Evolutionary conservation across 371 early-diverging fungal species (phyloP), one percentile per base, ranked within the genome.

Genomic region (Batkoa obscura): DNA sequence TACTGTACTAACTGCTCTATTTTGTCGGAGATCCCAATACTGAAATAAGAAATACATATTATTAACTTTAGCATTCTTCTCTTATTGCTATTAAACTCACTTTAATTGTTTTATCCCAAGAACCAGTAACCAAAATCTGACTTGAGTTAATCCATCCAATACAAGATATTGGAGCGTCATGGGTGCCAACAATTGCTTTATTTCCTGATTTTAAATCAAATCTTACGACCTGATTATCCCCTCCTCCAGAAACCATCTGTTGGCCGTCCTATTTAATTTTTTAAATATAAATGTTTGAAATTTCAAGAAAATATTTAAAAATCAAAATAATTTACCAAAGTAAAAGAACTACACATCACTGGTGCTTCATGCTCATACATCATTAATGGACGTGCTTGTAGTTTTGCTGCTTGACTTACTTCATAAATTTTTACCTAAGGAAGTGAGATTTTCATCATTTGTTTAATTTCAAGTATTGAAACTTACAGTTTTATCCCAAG

Each of bases 51-150:
- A 41, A 54, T 48, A 57, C 50, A 32, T 30, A 43, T 32, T 47
- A 15, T 54, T 45, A 59, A 41, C n/a, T n/a, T n/a, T n/a, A n/a
- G n/a, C n/a, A n/a, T n/a, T n/a, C n/a, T n/a, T n/a, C n/a, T n/a
- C n/a, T n/a, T n/a, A n/a, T n/a, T n/a, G n/a, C n/a, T 41, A 36
- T 36, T 56, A 55, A 59, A 52, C 38, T 59, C 63, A 58, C 69
- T 60, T 80, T 81, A 55, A 83, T 49, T 9, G 83, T 87, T 65
- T 94, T 94, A 69, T 98, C 98, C 95, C 98, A 99, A 56, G 88
- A 73, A 30, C 84, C 98, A 31, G 95, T 86, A 17, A 82, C 80
- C 13, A 90, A 53, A 46, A 83, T 71, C 50, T 66, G 68, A 5
- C 61, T 48, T 10, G 42, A 71, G 42, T 83, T 79, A 1, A 81